Conservation (phyloP, 2,329 filamentous ascomycete genomes). For the Colletotrichum sp. region DNA sequence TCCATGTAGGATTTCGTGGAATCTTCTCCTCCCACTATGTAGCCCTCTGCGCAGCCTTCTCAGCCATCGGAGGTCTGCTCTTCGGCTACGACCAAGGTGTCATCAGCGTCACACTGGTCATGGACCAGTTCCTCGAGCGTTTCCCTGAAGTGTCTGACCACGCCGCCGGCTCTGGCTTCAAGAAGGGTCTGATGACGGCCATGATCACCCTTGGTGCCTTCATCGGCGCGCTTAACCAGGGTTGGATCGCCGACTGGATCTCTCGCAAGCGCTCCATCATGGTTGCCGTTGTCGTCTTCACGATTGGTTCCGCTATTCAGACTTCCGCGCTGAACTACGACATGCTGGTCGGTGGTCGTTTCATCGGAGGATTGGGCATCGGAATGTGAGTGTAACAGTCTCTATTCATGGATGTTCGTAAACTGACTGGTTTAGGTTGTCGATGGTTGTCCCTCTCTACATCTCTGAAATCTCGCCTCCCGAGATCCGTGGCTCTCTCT, state of each 20-base stretch:
- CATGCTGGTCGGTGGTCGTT: slow-evolving; percentile 53
- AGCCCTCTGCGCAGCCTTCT: slow-evolving; percentile 28
- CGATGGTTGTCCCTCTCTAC: slow-evolving; percentile 52
- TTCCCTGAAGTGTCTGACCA: slow-evolving; percentile 35
- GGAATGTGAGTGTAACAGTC: slow-evolving; percentile 33
- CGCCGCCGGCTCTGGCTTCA: slow-evolving; percentile 39
- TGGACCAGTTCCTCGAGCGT: slow-evolving; percentile 36
- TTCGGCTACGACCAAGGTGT: slow-evolving; percentile 54
- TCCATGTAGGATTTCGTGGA: slow-evolving; percentile 29
- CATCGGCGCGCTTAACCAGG: slow-evolving; percentile 55
- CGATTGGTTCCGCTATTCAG: slow-evolving; percentile 33
- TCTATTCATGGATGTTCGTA: fast-evolving
- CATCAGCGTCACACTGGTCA: slow-evolving; percentile 31
- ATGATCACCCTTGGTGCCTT: slow-evolving; percentile 58
- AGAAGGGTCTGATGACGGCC: slow-evolving; percentile 30
- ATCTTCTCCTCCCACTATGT: slow-evolving; percentile 36
- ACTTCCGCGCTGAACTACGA: slow-evolving; percentile 32
- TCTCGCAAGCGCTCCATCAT: slow-evolving; percentile 34
- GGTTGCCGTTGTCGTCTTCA: slow-evolving; percentile 31
- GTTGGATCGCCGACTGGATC: slow-evolving; percentile 41
- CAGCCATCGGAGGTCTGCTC: slow-evolving; percentile 29
- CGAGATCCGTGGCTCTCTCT: slow-evolving; percentile 36
- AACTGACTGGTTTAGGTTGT: slow-evolving; percentile 30
- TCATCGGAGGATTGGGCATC: slow-evolving; percentile 52
- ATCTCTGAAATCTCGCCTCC: slow-evolving; percentile 44